Percentiles rank a stretch among this genome's conserved stretches.
These are phyloP conservation scores for Mortierella alpina DNA, from an alignment of 192 early-diverging fungal genomes.

Conservation along the genomic window DNA sequence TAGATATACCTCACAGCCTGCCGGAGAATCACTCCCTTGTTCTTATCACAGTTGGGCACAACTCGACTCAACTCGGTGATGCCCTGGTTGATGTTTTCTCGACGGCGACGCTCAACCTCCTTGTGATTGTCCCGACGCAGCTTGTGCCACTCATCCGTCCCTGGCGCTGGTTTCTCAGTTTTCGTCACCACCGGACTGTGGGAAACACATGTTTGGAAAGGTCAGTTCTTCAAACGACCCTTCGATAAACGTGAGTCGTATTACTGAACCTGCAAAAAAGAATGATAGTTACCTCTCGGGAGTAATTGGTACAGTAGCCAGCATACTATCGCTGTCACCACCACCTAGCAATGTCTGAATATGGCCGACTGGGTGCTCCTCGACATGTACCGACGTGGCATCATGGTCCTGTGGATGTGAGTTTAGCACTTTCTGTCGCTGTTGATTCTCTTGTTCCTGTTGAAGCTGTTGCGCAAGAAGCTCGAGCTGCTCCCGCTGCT, in stretches of 20 bases:
- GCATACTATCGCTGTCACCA: constrained; percentile 9
- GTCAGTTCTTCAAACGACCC: neutral
- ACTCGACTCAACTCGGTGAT: constrained; percentile 79
- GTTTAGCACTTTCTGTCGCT: neutral
- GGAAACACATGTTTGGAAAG: neutral
- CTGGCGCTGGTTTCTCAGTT: constrained; percentile 60
- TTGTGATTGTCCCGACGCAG: constrained; percentile 82
- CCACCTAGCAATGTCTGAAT: constrained; percentile 6
- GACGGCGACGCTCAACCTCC: constrained; percentile 85
- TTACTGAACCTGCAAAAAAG: neutral
- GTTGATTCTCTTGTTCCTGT: neutral
- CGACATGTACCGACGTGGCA: neutral
- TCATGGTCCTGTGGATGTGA: constrained; percentile 7
- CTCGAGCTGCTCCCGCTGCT: neutral
- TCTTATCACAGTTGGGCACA: constrained; percentile 75
- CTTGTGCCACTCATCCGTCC: constrained; percentile 76
- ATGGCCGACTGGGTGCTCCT: constrained; percentile 17
- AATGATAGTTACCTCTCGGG: constrained; percentile 7
- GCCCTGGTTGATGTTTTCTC: constrained; percentile 86
- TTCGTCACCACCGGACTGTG: constrained; percentile 2
- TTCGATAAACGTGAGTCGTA: neutral
- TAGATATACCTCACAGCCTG: constrained; percentile 82
- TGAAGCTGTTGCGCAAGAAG: neutral
- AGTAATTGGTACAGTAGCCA: constrained; percentile 35
- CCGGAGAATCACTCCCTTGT: constrained; percentile 77